These are phyloP conservation scores for Houttuynia cordata DNA, from an alignment of 164 flowering plant genomes.

Conservation along the genomic window DNA sequence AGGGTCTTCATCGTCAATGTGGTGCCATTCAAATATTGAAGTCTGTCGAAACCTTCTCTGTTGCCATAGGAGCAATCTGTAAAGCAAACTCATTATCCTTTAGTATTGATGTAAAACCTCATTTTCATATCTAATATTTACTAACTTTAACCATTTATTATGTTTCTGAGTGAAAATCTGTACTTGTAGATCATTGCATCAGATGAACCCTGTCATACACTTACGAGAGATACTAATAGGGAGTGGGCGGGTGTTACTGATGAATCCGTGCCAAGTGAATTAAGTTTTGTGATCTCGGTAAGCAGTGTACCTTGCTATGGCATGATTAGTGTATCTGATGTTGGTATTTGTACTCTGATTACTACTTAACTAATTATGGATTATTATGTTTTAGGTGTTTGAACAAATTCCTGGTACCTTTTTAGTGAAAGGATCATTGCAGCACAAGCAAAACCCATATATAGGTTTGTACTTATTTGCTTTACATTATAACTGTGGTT, in stretches of 20 bases:
- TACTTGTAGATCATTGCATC: slow-evolving; percentile 42
- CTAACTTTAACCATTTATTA: neutral
- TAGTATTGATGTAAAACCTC: slow-evolving; percentile 51
- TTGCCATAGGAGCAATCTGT: slow-evolving; percentile 47
- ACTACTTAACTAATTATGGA: neutral
- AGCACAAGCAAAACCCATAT: slow-evolving; percentile 23
- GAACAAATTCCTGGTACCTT: slow-evolving; percentile 90
- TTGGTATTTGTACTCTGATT: neutral
- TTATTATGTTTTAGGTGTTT: slow-evolving; percentile 48
- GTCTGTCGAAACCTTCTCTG: slow-evolving; percentile 52
- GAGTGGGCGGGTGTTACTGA: slow-evolving; percentile 7
- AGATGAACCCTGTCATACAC: slow-evolving; percentile 32
- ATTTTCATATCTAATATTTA: neutral
- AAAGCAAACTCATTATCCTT: slow-evolving; percentile 46
- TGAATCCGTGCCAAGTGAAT: slow-evolving; percentile 10
- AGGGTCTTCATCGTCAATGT: slow-evolving; percentile 72
- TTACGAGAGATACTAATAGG: slow-evolving; percentile 21
- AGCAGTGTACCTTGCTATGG: slow-evolving; percentile 1
- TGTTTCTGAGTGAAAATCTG: neutral
- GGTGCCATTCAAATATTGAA: slow-evolving; percentile 64
- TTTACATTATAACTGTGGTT: neutral
- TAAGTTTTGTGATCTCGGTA: slow-evolving; percentile 54
- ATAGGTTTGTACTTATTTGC: slow-evolving; percentile 34
- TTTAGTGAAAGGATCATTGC: slow-evolving; percentile 64
- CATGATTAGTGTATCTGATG: neutral